These are phyloP conservation scores for Pseudisothecium myosuroides DNA, from an alignment of 225 moss, liverwort and hornwort genomes.

Conservation along the genomic window DNA sequence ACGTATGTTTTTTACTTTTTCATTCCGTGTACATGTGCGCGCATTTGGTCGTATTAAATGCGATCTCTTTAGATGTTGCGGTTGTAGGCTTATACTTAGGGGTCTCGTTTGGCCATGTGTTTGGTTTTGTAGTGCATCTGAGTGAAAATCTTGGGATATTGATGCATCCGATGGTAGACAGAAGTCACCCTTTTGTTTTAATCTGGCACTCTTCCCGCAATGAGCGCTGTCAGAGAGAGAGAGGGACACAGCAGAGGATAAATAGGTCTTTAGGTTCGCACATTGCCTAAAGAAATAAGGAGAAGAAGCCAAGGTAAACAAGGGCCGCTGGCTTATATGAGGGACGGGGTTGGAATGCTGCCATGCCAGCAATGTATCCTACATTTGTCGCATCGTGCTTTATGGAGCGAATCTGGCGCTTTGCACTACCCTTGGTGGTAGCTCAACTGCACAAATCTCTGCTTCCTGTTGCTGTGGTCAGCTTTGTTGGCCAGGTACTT, in stretches of 20 bases:
- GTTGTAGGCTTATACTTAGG: neutral
- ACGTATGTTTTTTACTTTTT: neutral
- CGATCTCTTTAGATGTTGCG: neutral
- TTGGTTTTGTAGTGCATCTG: neutral
- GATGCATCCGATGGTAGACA: neutral
- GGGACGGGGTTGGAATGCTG: constrained; percentile 51
- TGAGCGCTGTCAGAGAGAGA: neutral
- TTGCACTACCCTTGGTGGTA: constrained; percentile 70
- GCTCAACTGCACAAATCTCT: constrained; percentile 69
- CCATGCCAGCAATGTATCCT: constrained; percentile 73
- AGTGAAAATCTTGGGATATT: neutral
- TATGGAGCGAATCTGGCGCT: constrained; percentile 88
- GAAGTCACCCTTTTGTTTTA: neutral
- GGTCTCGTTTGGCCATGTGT: neutral
- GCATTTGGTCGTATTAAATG: neutral
- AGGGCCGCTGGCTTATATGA: constrained; percentile 25
- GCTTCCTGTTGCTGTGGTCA: constrained; percentile 79
- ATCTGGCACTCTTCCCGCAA: neutral
- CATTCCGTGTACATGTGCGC: neutral
- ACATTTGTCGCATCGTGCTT: constrained; percentile 72
- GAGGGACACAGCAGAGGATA: neutral
- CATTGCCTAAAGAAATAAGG: neutral
- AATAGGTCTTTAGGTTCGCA: neutral
- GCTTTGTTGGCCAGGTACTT: constrained; percentile 85
- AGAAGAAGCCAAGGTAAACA: neutral